Conservation (phyloP, 2,329 filamentous ascomycete species). For the Pseudogymnoascus sp. region DNA sequence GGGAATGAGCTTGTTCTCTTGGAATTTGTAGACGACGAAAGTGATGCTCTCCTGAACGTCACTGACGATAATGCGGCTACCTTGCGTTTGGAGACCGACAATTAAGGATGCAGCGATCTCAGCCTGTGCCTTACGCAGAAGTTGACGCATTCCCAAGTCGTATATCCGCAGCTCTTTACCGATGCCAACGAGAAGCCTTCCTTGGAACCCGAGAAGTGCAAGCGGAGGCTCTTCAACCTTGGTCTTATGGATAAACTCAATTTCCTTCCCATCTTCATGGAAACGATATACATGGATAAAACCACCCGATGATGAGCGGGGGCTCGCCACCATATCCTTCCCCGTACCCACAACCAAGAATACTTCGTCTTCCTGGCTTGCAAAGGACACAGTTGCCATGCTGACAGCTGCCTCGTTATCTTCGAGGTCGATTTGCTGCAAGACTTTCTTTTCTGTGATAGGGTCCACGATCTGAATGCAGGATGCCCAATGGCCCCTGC, state of each 20-base stretch:
- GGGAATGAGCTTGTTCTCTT: constrained; percentile 84
- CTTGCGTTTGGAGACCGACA: constrained; percentile 80
- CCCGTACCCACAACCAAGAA: constrained; percentile 94
- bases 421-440: constrained; percentile 73
- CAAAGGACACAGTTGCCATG: constrained; percentile 74
- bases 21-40: constrained; percentile 87
- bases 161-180: constrained; percentile 79
- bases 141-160: constrained; percentile 84
- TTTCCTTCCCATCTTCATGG: constrained; percentile 72
- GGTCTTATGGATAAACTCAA: constrained; percentile 96
- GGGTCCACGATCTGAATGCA: constrained; percentile 92
- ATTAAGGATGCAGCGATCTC: constrained; percentile 76
- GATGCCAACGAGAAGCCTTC: constrained; percentile 76
- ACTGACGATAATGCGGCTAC: constrained; percentile 81
- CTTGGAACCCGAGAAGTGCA: constrained; percentile 89
- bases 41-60: constrained; percentile 90
- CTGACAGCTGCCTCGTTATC: constrained; percentile 91
- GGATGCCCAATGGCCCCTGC: constrained; percentile 83
- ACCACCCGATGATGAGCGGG: constrained; percentile 67
- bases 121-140: constrained; percentile 85
- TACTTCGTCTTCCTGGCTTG: constrained; percentile 78
- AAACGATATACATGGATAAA: constrained; percentile 92
- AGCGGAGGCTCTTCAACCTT: constrained; percentile 82
- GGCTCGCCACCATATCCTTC: constrained; percentile 77
- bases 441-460: constrained; percentile 60